phyloP scores from a whole-genome alignment of 805 yeast species.

The Metschnikowia picachoensis region DNA sequence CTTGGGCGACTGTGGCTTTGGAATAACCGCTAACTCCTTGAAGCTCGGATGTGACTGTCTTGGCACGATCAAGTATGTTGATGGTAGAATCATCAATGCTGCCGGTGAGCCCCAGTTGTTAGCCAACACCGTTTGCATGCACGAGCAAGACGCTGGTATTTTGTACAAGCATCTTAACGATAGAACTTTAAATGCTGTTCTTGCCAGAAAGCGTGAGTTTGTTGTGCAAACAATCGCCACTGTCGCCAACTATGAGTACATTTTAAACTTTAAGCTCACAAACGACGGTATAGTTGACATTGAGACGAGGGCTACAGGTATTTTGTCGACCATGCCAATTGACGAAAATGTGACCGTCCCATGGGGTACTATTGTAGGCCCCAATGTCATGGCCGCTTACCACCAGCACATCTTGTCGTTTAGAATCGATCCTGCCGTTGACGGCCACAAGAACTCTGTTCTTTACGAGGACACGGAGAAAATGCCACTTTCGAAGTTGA shows the following conservation, averaged over 20 bases:
- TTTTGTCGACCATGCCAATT: conserved; percentile 78
- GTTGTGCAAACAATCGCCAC: conserved; percentile 79
- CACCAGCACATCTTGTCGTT: conserved; percentile 79
- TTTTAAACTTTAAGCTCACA: conserved; percentile 65
- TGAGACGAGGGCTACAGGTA: conserved; percentile 84
- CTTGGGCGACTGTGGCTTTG: conserved; percentile 82
- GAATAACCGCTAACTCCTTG: conserved; percentile 65
- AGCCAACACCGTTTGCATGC: conserved; percentile 75
- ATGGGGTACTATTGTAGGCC: conserved; percentile 74
- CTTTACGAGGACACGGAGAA: conserved; percentile 65
- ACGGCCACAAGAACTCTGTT: conserved; percentile 75
- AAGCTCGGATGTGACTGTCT: conserved; percentile 78
- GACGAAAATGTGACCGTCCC: conserved; percentile 65
- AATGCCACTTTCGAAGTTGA: conserved; percentile 51
- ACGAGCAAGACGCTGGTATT: conserved; percentile 74
- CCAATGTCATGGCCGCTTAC: conserved; percentile 78
- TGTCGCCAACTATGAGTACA: conserved; percentile 81
- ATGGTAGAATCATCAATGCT: conserved; percentile 51
- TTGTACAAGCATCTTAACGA: conserved; percentile 77
- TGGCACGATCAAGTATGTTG: conserved; percentile 73
- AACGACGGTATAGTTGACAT: conserved; percentile 75
- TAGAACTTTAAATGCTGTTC: conserved; percentile 64
- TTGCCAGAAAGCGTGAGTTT: conserved; percentile 74
- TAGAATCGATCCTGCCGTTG: conserved; percentile 79
- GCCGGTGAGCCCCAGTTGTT: conserved; percentile 60